Conservation (phyloP, 345 rosid genomes). For the Mallotus nudiflorus region DNA sequence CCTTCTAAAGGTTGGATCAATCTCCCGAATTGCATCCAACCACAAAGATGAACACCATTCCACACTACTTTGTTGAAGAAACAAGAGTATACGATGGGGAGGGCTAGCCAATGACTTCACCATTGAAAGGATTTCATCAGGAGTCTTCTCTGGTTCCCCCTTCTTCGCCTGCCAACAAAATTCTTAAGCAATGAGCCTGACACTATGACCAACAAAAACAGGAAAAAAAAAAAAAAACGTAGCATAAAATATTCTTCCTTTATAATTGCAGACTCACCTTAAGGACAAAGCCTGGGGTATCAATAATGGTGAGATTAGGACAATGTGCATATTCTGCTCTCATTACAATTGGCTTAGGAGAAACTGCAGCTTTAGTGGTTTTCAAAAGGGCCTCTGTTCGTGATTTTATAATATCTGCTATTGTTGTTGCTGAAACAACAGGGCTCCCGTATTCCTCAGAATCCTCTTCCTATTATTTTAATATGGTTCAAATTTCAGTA, state of each 20-base stretch:
- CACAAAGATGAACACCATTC: slow-evolving; percentile 98
- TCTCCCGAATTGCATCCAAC: slow-evolving; percentile 87
- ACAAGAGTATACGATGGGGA: slow-evolving; percentile 87
- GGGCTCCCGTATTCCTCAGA: slow-evolving; percentile 89
- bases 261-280: slow-evolving; percentile 46
- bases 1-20: slow-evolving; percentile 84
- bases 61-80: slow-evolving; percentile 96
- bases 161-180: slow-evolving; percentile 67
- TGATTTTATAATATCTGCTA: slow-evolving; percentile 80
- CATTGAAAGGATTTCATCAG: slow-evolving; percentile 91
- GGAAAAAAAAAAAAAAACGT: background rate
- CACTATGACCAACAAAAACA: background rate
- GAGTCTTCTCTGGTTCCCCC: slow-evolving; percentile 96
- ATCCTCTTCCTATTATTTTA: slow-evolving; percentile 77
- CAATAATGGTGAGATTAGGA: slow-evolving; percentile 92
- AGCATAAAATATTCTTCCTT: background rate
- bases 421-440: slow-evolving; percentile 59
- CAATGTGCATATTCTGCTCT: slow-evolving; percentile 98
- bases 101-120: slow-evolving; percentile 91
- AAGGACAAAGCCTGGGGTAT: slow-evolving; percentile 97
- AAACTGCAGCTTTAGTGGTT: slow-evolving; percentile 79
- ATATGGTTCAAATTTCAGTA: slow-evolving; percentile 7
- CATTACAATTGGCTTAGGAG: slow-evolving; percentile 92
- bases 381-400: slow-evolving; percentile 74
- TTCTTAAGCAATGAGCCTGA: background rate